Evolutionary conservation across 75 land plant species (phyloP).

Genomic region (Chamaecyparis obtusa): DNA sequence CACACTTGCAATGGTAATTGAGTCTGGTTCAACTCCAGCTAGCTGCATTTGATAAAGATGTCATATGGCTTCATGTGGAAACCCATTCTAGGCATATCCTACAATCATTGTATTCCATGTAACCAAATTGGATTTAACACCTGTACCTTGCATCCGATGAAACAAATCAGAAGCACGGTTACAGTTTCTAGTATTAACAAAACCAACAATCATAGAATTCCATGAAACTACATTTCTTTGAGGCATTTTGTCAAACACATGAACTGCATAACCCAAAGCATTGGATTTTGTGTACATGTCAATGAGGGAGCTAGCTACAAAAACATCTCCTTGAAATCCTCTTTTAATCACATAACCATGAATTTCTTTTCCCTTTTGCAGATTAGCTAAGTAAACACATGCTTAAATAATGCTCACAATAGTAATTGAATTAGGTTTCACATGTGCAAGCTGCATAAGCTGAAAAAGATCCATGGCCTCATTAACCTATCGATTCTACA

Average conservation of each 20-base stretch:
- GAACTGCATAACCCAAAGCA: not conserved
- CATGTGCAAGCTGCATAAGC: not conserved
- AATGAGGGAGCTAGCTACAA: constrained; percentile 11
- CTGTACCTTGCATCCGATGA: not conserved
- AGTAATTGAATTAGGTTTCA: not conserved
- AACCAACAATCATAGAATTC: too few species aligned
- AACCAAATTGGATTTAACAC: constrained; percentile 9
- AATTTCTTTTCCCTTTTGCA: too few species aligned
- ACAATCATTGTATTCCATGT: too few species aligned
- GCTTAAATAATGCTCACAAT: not conserved
- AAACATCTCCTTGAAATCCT: not conserved
- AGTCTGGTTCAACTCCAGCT: too few species aligned
- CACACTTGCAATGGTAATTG: too few species aligned
- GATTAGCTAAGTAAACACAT: not conserved
- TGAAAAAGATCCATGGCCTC: constrained; percentile 3
- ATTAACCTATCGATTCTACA: not conserved
- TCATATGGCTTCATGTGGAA: too few species aligned
- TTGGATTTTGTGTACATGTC: constrained; percentile 20
- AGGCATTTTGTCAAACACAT: constrained; percentile 17
- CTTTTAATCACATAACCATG: not conserved
- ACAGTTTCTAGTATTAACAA: constrained; percentile 6
- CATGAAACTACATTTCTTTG: constrained; percentile 6
- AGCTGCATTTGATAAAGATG: too few species aligned
- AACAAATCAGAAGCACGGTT: not conserved
- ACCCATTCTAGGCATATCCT: too few species aligned